Percentiles rank a stretch among this genome's conserved stretches.
phyloP scores from a whole-genome alignment of 2,329 filamentous ascomycete genomes.

The Sporothrix schenckii region DNA sequence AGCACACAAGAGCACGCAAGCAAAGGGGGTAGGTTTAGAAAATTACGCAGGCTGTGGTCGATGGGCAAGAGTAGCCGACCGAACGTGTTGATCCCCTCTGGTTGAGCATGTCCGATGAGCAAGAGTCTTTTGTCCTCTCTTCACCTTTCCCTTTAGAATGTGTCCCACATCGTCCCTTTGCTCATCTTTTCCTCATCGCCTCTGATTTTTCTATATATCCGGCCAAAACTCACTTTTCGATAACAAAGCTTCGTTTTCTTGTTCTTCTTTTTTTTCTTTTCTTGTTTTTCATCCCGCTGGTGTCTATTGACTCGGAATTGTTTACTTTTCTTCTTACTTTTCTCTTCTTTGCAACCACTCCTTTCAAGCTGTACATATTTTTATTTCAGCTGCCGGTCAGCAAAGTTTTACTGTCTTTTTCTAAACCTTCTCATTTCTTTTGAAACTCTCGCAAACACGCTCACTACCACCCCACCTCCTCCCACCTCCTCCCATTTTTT shows the following conservation, averaged over 20 bases:
- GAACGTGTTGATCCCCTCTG: conserved; percentile 23
- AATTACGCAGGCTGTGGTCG: neutral
- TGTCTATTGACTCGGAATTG: conserved; percentile 26
- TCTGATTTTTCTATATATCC: conserved; percentile 29
- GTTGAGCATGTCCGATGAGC: conserved; percentile 23
- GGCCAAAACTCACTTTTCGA: conserved; percentile 11
- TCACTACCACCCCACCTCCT: conserved; percentile 18
- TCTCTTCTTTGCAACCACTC: conserved; percentile 36
- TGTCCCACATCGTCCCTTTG: neutral
- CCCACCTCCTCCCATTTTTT: neutral
- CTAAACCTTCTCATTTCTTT: conserved; percentile 26
- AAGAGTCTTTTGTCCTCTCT: conserved; percentile 10
- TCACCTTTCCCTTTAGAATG: neutral
- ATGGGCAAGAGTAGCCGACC: conserved; percentile 21
- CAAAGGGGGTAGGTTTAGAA: neutral
- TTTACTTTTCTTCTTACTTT: conserved; percentile 31
- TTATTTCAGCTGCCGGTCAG: conserved; percentile 41
- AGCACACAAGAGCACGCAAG: conserved; percentile 19
- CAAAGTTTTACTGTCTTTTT: conserved; percentile 33
- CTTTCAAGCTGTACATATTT: conserved; percentile 33
- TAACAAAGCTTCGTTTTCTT: conserved; percentile 11
- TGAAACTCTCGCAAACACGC: conserved; percentile 32
- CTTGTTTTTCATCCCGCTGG: conserved; percentile 31
- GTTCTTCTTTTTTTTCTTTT: conserved; percentile 29
- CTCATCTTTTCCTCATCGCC: neutral